These are phyloP conservation scores for Acanthamoeba healyi DNA, from an alignment of 208 protist species.

Conservation along the genomic window DNA sequence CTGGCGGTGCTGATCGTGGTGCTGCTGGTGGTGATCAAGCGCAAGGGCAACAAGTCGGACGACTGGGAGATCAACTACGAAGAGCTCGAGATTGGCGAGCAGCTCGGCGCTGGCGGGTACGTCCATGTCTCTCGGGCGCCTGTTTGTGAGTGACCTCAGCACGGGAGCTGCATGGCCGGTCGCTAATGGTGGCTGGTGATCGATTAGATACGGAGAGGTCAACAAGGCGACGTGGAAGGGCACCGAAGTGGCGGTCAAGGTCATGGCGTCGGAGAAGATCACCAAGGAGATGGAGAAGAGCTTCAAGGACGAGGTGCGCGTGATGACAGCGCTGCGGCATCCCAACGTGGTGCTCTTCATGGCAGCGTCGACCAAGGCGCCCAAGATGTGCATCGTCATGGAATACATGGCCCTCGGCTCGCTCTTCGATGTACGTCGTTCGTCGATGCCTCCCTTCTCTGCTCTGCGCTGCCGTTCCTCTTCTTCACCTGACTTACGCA, in stretches of 20 bases:
- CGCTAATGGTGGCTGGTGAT: too few species aligned
- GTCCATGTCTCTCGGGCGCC: background rate
- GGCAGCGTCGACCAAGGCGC: conserved; percentile 74
- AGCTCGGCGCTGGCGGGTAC: conserved; percentile 43
- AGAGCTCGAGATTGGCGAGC: conserved; percentile 51
- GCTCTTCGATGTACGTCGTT: background rate
- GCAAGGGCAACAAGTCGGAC: background rate
- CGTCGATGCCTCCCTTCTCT: background rate
- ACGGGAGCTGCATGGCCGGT: too few species aligned
- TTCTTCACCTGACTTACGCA: background rate
- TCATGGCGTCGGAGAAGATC: conserved; percentile 57
- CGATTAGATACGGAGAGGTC: background rate
- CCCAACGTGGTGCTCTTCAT: conserved; percentile 86
- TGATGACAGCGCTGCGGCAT: conserved; percentile 80
- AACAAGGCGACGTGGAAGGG: conserved; percentile 53
- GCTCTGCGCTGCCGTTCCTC: too few species aligned
- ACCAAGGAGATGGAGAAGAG: conserved; percentile 56
- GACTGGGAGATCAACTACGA: conserved; percentile 63
- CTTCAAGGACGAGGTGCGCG: conserved; percentile 77
- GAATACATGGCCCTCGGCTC: conserved; percentile 57
- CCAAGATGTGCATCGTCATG: conserved; percentile 68
- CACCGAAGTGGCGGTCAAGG: conserved; percentile 48
- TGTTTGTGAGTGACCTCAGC: too few species aligned
- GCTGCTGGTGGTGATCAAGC: background rate
- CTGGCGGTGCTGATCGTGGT: background rate